A percentile compares a stretch with the other conserved stretches of the same genome.
phyloP scores from a whole-genome alignment of 2,329 filamentous ascomycete genomes.

The Hypoxylon sp. region DNA sequence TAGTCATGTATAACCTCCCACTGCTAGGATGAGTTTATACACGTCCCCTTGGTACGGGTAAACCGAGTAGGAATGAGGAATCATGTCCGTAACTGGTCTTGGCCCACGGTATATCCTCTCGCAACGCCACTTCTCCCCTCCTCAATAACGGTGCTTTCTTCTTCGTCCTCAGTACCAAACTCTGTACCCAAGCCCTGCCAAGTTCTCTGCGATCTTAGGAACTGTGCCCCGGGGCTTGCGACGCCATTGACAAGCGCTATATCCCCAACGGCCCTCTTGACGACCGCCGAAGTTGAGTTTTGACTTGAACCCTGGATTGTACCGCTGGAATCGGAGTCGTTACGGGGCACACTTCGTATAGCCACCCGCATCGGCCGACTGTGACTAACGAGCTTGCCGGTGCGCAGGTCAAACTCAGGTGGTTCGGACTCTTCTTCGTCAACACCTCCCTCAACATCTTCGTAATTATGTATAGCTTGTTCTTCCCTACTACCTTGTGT shows the following conservation, averaged over 20 bases:
- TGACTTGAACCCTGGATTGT: constrained; percentile 33
- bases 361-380: constrained; percentile 75
- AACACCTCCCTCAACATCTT: constrained; percentile 54
- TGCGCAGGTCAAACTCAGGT: constrained; percentile 91
- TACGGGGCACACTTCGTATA: constrained; percentile 42
- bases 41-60: no score
- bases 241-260: constrained; percentile 84
- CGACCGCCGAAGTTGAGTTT: constrained; percentile 60
- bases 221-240: constrained; percentile 92
- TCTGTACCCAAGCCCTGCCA: constrained; percentile 95
- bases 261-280: constrained; percentile 70
- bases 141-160: constrained; percentile 75
- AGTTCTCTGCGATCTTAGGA: constrained; percentile 79
- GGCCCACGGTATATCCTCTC: constrained; percentile 83
- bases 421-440: constrained; percentile 77
- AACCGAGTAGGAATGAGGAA: neutral
- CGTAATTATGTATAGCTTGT: constrained; percentile 27
- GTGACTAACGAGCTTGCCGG: constrained; percentile 81
- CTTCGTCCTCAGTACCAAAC: constrained; percentile 69
- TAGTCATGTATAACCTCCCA: no score
- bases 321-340: constrained; percentile 28
- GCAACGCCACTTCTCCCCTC: constrained; percentile 89
- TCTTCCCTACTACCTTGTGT: constrained; percentile 20
- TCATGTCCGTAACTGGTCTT: constrained; percentile 52
- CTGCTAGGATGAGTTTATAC: no score